These are phyloP conservation scores for Hymenotorrendiella dingleyae DNA, from an alignment of 2,329 filamentous ascomycete species.

Conservation along the genomic window DNA sequence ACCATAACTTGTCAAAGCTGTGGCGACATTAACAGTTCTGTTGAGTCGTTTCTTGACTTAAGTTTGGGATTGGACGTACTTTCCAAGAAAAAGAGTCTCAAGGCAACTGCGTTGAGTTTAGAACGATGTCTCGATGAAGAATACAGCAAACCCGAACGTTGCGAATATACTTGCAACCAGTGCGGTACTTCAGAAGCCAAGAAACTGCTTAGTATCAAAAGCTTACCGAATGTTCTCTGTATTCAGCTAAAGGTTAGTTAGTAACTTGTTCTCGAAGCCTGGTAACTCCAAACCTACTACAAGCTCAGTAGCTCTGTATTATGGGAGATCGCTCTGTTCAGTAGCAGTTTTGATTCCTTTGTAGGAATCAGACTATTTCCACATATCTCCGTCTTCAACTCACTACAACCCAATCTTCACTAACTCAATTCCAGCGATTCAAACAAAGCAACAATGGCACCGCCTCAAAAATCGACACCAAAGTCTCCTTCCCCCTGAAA, in stretches of 20 bases:
- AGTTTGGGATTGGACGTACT: conserved; percentile 77
- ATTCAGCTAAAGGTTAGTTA: conserved; percentile 79
- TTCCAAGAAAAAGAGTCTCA: conserved; percentile 55
- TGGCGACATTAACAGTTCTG: conserved; percentile 71
- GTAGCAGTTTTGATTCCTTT: too few relatives aligned
- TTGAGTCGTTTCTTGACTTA: conserved; percentile 87
- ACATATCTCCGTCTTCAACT: too few relatives aligned
- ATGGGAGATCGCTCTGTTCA: too few relatives aligned
- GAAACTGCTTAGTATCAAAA: conserved; percentile 78
- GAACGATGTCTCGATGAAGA: conserved; percentile 75
- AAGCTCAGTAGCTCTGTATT: too few relatives aligned
- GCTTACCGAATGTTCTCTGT: conserved; percentile 80
- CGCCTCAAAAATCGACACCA: conserved; percentile 82
- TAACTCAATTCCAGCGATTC: conserved; percentile 46
- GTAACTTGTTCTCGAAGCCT: too few relatives aligned
- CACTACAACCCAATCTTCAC: neutral
- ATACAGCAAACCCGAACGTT: conserved; percentile 82
- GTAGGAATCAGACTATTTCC: too few relatives aligned
- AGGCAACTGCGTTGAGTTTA: conserved; percentile 48
- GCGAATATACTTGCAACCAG: conserved; percentile 79
- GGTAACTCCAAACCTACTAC: too few relatives aligned
- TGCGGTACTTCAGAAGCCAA: conserved; percentile 76
- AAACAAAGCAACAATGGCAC: conserved; percentile 70
- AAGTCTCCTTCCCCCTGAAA: conserved; percentile 77
- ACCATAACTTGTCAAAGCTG: conserved; percentile 89